phyloP scores from a whole-genome alignment of 2,329 filamentous ascomycete species.

The Verticillium albo-atrum region DNA sequence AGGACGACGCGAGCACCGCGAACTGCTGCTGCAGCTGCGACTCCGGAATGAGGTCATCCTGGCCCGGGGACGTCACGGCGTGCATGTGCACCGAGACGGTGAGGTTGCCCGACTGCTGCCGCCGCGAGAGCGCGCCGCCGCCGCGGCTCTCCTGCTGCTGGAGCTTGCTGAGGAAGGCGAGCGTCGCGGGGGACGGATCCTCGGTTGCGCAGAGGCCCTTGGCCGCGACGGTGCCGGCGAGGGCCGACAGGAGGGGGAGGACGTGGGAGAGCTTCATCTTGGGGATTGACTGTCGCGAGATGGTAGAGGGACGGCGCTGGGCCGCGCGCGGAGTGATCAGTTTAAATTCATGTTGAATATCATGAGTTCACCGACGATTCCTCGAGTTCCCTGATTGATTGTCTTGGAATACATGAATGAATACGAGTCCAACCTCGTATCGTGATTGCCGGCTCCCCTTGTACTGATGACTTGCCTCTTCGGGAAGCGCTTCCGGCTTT shows the following conservation, averaged over 20 bases:
- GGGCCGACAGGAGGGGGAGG: neutral
- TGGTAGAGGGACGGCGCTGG: neutral
- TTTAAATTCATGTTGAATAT: neutral
- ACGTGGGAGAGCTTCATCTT: neutral
- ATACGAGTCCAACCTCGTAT: neutral
- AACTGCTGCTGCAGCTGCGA: conserved; percentile 17
- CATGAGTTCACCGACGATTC: neutral
- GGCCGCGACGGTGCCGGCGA: neutral
- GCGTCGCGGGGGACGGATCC: neutral
- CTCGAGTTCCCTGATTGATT: neutral
- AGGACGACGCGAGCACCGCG: conserved; percentile 18
- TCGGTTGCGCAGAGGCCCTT: neutral
- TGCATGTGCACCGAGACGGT: neutral
- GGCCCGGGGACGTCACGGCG: neutral
- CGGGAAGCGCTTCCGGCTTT: neutral
- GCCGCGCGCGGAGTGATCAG: neutral
- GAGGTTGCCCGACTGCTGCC: neutral
- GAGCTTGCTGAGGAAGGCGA: neutral
- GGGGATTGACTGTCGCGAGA: neutral
- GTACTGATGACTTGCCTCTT: neutral
- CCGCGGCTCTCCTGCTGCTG: neutral
- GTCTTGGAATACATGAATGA: too few relatives aligned
- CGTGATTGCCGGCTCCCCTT: neutral
- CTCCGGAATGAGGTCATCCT: neutral
- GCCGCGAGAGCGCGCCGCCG: neutral